A percentile compares a stretch with the other conserved stretches of the same genome.
Conservation (phyloP, 306 rosid species). For the Dicorynia guianensis region DNA sequence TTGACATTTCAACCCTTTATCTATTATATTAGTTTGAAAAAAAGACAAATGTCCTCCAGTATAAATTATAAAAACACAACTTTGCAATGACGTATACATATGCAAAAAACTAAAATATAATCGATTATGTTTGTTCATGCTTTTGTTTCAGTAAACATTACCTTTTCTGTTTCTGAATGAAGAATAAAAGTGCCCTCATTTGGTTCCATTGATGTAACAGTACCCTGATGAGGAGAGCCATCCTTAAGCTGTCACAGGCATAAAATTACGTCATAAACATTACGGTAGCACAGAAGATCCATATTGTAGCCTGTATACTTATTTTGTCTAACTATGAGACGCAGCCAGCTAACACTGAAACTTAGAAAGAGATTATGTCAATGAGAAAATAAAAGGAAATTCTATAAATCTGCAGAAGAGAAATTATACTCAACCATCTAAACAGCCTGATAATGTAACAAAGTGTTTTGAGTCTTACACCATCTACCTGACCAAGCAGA, state of each 20-base stretch:
- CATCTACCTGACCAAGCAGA: neutral
- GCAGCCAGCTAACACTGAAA: neutral
- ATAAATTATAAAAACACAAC: too few species aligned
- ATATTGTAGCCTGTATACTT: neutral
- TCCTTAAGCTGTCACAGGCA: slow-evolving; percentile 72
- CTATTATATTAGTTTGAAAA: slow-evolving; percentile 6
- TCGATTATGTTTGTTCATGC: neutral
- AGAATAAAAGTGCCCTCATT: slow-evolving; percentile 87
- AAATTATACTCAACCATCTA: slow-evolving; percentile 16
- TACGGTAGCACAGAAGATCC: neutral
- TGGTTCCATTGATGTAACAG: slow-evolving; percentile 97
- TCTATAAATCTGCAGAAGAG: slow-evolving; percentile 1
- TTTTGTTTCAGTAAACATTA: slow-evolving; percentile 29
- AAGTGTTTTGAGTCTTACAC: neutral
- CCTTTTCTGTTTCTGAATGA: slow-evolving; percentile 80
- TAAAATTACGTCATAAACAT: slow-evolving; percentile 36
- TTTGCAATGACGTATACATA: too few species aligned
- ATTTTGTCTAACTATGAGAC: neutral
- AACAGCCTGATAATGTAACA: neutral
- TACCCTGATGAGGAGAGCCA: slow-evolving; percentile 89
- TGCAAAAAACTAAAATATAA: too few species aligned
- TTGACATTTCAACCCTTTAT: slow-evolving; percentile 3
- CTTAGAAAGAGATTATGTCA: neutral
- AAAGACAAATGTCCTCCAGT: neutral
- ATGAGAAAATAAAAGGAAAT: slow-evolving; percentile 23